Base-by-base conservation (phyloP, 2,329 filamentous ascomycete genomes). In the Tolypocladium nubicola region DNA sequence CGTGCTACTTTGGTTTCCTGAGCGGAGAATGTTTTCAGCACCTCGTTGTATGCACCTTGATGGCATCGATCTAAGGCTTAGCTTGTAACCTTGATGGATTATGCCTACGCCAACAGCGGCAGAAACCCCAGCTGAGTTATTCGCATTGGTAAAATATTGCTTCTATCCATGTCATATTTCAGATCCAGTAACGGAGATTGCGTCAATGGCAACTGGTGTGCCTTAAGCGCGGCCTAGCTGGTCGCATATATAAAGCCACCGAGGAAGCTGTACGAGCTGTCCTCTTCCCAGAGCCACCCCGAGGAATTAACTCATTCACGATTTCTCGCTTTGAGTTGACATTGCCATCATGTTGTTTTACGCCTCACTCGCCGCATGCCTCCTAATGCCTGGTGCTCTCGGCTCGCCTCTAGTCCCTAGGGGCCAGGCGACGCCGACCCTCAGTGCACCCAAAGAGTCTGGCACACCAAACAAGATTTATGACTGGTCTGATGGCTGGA, bases 291-390 rank as follows among this genome's bases (percentile, higher is more conserved):
- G 35, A 37, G 11, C 11, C 35, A 37, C 14, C 14, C 35, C 35
- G 35, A 37, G 35, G 10, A 4, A 37, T 10, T 14, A 37, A 13
- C 7, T 47, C 2, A 14, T 47, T 7, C 19, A 23, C 5, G 7
- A 47, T 14, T 14, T 23, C 10, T 11, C 21, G n/a, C n/a, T 47
- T 47, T 73, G 71, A 59, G 11, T 14, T 37, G 35, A 4, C 0
- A 37, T 14, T 37, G 3, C 13, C 35, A 37, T 37, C 35, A 37
- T 37, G 35, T 37, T 37, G 35, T 37, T 37, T 14, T 37, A 37
- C 35, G 35, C 35, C 11, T 37, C 35, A 5, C 4, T 37, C 35
- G 13, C 35, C 35, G 35, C 35, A 37, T 64, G 86, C 86, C 30
- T 33, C 30, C 30, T 33, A 1, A 1, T 33, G 30, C 30, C 30